Conservation (phyloP, 768 basidiomycete genomes). For the Phanerodontia chrysosporium region DNA sequence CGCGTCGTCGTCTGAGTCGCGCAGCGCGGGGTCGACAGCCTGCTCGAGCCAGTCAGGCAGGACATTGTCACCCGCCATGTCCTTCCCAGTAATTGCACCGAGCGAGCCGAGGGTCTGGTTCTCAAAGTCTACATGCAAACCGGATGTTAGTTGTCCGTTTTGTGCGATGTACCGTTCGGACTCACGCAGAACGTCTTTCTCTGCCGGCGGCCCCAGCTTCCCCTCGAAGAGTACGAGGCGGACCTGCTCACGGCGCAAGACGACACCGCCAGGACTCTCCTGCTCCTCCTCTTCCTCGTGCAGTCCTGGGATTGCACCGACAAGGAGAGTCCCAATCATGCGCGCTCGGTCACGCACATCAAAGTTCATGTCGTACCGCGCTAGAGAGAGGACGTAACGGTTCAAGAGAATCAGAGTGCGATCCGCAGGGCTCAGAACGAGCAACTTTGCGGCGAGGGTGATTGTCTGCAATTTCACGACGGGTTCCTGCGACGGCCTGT, state of each 20-base stretch:
- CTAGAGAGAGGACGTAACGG: conserved; percentile 76
- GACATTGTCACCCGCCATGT: conserved; percentile 44
- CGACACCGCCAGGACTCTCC: conserved; percentile 63
- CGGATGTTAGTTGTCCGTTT: background rate
- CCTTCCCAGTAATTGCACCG: conserved; percentile 54
- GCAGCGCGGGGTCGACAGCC: conserved; percentile 73
- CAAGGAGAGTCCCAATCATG: conserved; percentile 68
- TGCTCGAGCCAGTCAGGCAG: conserved; percentile 88
- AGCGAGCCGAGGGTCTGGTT: conserved; percentile 60
- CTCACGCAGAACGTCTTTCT: conserved; percentile 6
- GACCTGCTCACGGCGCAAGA: conserved; percentile 80
- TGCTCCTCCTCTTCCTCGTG: conserved; percentile 25
- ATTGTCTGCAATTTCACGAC: conserved; percentile 80
- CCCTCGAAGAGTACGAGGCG: conserved; percentile 75
- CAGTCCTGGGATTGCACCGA: conserved; percentile 38
- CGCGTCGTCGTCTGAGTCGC: conserved; percentile 61
- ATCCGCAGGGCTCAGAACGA: conserved; percentile 61
- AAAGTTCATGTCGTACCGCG: conserved; percentile 83
- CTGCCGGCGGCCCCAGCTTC: conserved; percentile 39
- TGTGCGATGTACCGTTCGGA: background rate
- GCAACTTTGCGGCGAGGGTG: conserved; percentile 82
- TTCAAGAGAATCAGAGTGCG: conserved; percentile 48
- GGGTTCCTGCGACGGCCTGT: conserved; percentile 36
- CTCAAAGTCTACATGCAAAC: conserved; percentile 28
- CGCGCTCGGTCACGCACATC: conserved; percentile 90